Evolutionary conservation across 768 basidiomycete species (phyloP).

Genomic region (Cubamyces lactineus): DNA sequence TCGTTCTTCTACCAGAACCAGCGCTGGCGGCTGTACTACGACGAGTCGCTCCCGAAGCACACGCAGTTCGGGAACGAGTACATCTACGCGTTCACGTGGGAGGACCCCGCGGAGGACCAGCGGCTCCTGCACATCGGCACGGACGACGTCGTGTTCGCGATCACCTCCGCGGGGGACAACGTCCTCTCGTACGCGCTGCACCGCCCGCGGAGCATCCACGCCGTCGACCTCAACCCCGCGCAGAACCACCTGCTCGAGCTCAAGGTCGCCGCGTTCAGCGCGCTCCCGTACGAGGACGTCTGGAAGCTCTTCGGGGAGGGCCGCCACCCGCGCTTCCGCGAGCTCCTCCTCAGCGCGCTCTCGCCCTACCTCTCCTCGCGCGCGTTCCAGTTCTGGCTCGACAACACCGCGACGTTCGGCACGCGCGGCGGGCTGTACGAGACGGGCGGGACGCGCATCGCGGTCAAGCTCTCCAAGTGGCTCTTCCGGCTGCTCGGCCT

Average conservation of each 20-base stretch:
- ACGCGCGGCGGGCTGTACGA: conserved; percentile 30
- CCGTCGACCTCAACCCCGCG: conserved; percentile 76
- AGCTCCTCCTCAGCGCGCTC: conserved; percentile 60
- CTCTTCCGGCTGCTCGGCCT: conserved; percentile 66
- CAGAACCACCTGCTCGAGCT: conserved; percentile 81
- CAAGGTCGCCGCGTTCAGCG: conserved; percentile 68
- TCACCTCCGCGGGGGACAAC: conserved; percentile 82
- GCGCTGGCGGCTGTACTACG: conserved; percentile 72
- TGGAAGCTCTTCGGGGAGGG: conserved; percentile 73
- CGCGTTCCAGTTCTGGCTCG: conserved; percentile 79
- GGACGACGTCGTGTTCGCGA: conserved; percentile 70
- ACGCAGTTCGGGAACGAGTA: conserved; percentile 61
- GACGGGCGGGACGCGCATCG: conserved; percentile 68
- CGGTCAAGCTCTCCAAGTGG: conserved; percentile 60
- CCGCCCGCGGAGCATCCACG: conserved; percentile 70
- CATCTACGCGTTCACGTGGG: conserved; percentile 66
- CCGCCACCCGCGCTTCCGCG: conserved; percentile 58
- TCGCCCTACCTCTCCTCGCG: conserved; percentile 70
- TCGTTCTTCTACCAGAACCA: conserved; percentile 67
- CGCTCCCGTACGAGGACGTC: conserved; percentile 62
- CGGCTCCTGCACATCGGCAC: conserved; percentile 57
- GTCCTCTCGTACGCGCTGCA: conserved; percentile 76
- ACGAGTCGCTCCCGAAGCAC: conserved; percentile 60
- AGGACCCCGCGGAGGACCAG: conserved; percentile 79
- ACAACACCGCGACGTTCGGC: conserved; percentile 53